These are phyloP conservation scores for Citrullus mucosospermus DNA, from an alignment of 306 rosid genomes.

Conservation along the genomic window DNA sequence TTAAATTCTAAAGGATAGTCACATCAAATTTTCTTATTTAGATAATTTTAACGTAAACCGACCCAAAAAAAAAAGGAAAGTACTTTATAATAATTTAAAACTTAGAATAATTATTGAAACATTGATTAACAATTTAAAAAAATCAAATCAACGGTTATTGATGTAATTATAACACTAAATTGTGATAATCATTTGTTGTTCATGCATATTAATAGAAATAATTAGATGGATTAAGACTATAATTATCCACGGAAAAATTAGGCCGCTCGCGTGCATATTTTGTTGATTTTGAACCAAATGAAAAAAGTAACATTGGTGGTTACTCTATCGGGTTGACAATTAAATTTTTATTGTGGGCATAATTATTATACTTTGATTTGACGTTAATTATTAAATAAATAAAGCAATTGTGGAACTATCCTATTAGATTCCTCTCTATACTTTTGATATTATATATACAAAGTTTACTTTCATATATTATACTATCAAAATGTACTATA, in stretches of 20 bases:
- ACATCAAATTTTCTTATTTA: not conserved
- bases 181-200: not conserved
- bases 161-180: not conserved
- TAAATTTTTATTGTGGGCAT: conserved; percentile 5
- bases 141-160: not conserved
- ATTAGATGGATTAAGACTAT: conserved; percentile 21
- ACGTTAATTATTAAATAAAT: conserved; percentile 8
- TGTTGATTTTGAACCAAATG: conserved; percentile 3
- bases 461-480: not conserved
- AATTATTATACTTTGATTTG: conserved; percentile 22
- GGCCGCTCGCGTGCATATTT: conserved; percentile 38
- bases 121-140: not conserved
- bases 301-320: not conserved
- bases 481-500: not conserved
- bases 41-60: not conserved
- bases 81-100: not conserved
- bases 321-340: conserved; percentile 30
- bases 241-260: conserved; percentile 33
- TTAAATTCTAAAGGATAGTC: too few species aligned
- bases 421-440: not conserved
- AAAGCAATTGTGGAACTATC: conserved; percentile 4
- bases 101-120: not conserved
- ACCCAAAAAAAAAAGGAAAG: not conserved
- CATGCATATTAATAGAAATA: conserved; percentile 13
- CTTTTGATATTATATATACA: not conserved